Evolutionary conservation across 2,329 filamentous ascomycete genomes (phyloP).

Genomic region (Fusarium siculi): DNA sequence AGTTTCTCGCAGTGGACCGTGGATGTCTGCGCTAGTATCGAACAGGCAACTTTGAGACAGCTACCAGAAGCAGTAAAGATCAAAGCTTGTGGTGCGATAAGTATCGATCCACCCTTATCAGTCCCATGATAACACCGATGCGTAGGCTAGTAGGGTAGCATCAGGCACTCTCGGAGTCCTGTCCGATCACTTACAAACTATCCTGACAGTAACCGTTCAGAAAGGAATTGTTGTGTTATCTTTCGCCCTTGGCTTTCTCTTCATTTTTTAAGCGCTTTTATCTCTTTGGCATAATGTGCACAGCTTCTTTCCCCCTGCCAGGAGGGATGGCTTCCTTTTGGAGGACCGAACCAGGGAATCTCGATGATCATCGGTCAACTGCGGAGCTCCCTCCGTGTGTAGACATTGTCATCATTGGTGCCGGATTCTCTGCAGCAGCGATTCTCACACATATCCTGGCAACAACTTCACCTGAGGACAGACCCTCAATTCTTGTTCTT

Average conservation of each 20-base stretch:
- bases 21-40: not conserved
- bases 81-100: accelerated
- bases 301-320: accelerated
- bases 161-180: accelerated
- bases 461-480: not conserved
- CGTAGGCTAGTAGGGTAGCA: not conserved
- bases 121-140: accelerated
- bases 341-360: not conserved
- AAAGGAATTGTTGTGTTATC: accelerated
- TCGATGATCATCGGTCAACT: not conserved
- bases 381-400: accelerated
- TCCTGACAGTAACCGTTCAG: accelerated
- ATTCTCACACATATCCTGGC: not conserved
- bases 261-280: accelerated
- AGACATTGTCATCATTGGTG: accelerated
- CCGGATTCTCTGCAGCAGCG: not conserved
- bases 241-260: not conserved
- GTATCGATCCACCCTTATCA: not conserved
- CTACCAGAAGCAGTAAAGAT: not conserved
- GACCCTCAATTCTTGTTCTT: not conserved
- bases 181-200: not conserved
- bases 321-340: not conserved
- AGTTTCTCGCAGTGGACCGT: not conserved
- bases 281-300: accelerated
- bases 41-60: not conserved